Base-by-base conservation (phyloP, 306 rosid species). In the Vicia sativa region DNA sequence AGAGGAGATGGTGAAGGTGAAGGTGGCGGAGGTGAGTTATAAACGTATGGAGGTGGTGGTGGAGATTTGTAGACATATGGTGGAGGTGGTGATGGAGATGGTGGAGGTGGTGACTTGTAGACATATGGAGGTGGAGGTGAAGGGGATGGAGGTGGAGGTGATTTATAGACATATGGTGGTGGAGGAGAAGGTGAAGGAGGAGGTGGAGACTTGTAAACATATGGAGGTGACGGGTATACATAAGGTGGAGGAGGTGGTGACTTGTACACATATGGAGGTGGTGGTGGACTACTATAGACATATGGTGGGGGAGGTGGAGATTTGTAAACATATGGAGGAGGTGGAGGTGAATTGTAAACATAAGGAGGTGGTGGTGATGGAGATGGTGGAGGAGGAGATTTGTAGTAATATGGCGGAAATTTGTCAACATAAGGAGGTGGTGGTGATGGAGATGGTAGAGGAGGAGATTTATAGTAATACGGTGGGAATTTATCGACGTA, bases 111-210 rank as follows among this genome's bases (percentile, higher is more conserved):
- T 0, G 56, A 41, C 29, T 9, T 10, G 1, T 52, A 52, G 0
- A 52, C 7, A 0, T 52, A 52, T 1, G 71, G 44, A 0, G 66
- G 66, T 0, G 74, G 65, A 0, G 72, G 50, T 19, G 65, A n/a
- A 0, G 60, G 11, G 4, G 29, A 26, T 0, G 74, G 73, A 1
- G 64, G 65, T 7, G 53, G 53, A 0, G 56, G 52, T 0, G 56
- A 67, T 18, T 63, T 23, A 15, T 62, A 59, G 23, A 43, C 25
- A 31, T 73, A 73, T 0, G 58, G 58, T n/a, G 75, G 82, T 1
- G 75, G 80, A 0, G 60, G 43, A 6, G 58, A 9, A 7, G 55
- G 55, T n/a, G 19, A 15, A n/a, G 50, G 50, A 44, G 50, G 54
- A 1, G 58, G 58, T 21, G 58, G 58, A 0, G 58, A 52, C 14